These are phyloP conservation scores for Malus asiatica DNA, from an alignment of 306 rosid genomes.

Conservation along the genomic window DNA sequence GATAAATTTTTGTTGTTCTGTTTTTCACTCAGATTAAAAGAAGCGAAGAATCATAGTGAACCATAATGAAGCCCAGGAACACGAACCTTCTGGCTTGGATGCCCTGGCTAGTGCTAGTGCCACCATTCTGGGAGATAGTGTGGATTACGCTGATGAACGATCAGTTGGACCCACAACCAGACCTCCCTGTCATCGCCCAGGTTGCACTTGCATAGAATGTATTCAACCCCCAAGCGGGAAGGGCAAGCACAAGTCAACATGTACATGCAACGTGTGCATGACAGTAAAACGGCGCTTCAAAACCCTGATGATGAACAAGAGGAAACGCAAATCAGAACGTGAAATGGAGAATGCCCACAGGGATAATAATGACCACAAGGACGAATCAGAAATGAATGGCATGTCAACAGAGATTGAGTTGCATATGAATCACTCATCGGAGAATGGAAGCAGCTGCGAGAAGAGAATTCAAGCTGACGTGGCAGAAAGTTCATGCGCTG, in stretches of 20 bases:
- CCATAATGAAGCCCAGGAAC: conserved; percentile 37
- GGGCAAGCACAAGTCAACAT: conserved; percentile 78
- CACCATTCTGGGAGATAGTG: conserved; percentile 73
- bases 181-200: conserved; percentile 91
- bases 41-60: conserved; percentile 44
- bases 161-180: conserved; percentile 71
- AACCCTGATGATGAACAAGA: conserved; percentile 85
- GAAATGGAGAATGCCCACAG: conserved; percentile 41
- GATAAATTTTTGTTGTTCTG: not conserved
- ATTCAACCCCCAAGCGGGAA: conserved; percentile 97
- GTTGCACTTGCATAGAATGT: conserved; percentile 93
- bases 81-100: conserved; percentile 71
- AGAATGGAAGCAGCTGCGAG: conserved; percentile 25
- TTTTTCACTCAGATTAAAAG: conserved; percentile 47
- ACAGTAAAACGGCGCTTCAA: conserved; percentile 90
- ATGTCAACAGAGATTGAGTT: conserved; percentile 18
- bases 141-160: conserved; percentile 41
- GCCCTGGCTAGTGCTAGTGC: conserved; percentile 93
- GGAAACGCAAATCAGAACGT: conserved; percentile 67
- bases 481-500: conserved; percentile 38
- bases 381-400: conserved; percentile 31
- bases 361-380: conserved; percentile 23
- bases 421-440: conserved; percentile 25
- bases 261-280: conserved; percentile 89
- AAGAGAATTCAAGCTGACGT: conserved; percentile 32